A percentile compares a stretch with the other conserved stretches of the same genome.
Conservation (phyloP, 2,329 filamentous ascomycete species). For the Arthrobotrys conoides region DNA sequence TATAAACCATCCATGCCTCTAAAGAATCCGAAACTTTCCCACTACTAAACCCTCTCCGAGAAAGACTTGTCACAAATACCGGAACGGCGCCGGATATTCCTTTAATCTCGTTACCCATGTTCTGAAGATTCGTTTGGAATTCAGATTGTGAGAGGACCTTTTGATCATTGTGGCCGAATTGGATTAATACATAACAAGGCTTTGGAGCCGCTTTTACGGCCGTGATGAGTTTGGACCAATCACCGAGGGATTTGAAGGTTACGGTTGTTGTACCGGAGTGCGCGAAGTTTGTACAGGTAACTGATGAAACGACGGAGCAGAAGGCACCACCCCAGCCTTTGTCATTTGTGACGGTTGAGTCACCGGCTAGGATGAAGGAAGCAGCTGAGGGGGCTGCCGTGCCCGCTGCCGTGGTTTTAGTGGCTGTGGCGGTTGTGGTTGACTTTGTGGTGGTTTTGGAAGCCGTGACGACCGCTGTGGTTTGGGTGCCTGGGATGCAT, state of each 20-base stretch:
- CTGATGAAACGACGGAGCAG: slow-evolving; percentile 22
- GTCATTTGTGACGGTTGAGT: slow-evolving; percentile 40
- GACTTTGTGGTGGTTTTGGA: slow-evolving; percentile 12
- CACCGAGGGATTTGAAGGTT: slow-evolving; percentile 27
- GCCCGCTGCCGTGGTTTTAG: not conserved
- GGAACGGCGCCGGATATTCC: slow-evolving; percentile 23
- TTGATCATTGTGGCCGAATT: slow-evolving; percentile 40
- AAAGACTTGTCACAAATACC: slow-evolving; percentile 27
- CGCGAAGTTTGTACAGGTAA: slow-evolving; percentile 30
- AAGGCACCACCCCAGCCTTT: slow-evolving; percentile 39
- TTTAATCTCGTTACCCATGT: slow-evolving; percentile 33
- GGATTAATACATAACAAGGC: slow-evolving; percentile 31
- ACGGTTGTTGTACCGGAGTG: slow-evolving; percentile 34
- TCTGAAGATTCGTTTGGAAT: slow-evolving; percentile 36
- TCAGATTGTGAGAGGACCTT: slow-evolving; percentile 20
- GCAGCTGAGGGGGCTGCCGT: slow-evolving; percentile 1
- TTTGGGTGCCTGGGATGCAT: no score
- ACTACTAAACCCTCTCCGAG: slow-evolving; percentile 5
- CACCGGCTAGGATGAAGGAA: slow-evolving; percentile 27
- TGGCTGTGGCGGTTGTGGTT: slow-evolving; percentile 1
- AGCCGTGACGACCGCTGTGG: not conserved
- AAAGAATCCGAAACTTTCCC: slow-evolving; percentile 26
- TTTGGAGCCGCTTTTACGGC: slow-evolving; percentile 27
- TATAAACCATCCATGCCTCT: slow-evolving; percentile 44
- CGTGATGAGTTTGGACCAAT: slow-evolving; percentile 34